Evolutionary conservation across 108 stramenopile genomes (phyloP).

Genomic region (Fragilaria crotonensis): DNA sequence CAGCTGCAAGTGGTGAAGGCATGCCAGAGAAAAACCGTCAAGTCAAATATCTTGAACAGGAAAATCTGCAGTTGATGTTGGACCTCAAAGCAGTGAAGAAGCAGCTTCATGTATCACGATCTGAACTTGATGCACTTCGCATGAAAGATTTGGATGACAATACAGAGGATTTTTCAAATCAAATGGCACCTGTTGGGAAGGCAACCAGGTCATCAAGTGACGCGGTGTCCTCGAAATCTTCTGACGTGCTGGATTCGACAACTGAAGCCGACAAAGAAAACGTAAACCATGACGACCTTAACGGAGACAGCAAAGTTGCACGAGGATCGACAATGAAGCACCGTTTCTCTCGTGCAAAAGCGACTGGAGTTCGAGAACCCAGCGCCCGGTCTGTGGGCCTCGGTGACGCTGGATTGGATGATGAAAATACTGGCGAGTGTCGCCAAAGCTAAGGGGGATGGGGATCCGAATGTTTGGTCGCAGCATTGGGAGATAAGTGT

Average conservation of each 20-base stretch:
- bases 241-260: not conserved
- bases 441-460: constrained; percentile 12
- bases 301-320: not conserved
- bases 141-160: constrained; percentile 25
- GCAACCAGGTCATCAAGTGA: not conserved
- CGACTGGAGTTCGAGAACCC: not conserved
- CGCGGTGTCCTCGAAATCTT: not conserved
- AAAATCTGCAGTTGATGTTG: constrained; percentile 77
- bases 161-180: constrained; percentile 24
- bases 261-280: not conserved
- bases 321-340: constrained; percentile 1
- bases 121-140: constrained; percentile 41
- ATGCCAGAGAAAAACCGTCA: constrained; percentile 38
- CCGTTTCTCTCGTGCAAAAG: not conserved
- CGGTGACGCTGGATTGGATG: constrained; percentile 8
- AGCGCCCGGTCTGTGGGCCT: constrained; percentile 1
- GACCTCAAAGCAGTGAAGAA: constrained; percentile 64
- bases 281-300: not conserved
- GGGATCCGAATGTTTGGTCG: not conserved
- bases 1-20: constrained; percentile 17
- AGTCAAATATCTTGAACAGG: constrained; percentile 68
- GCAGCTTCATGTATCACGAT: constrained; percentile 36
- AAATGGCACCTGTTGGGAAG: not conserved
- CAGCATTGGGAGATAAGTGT: too few relatives aligned
- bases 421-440: constrained; percentile 27